Percentiles rank a stretch among this genome's conserved stretches.
Evolutionary conservation across 331 rosid genomes (phyloP).

Genomic region (Rosa hybrid): DNA sequence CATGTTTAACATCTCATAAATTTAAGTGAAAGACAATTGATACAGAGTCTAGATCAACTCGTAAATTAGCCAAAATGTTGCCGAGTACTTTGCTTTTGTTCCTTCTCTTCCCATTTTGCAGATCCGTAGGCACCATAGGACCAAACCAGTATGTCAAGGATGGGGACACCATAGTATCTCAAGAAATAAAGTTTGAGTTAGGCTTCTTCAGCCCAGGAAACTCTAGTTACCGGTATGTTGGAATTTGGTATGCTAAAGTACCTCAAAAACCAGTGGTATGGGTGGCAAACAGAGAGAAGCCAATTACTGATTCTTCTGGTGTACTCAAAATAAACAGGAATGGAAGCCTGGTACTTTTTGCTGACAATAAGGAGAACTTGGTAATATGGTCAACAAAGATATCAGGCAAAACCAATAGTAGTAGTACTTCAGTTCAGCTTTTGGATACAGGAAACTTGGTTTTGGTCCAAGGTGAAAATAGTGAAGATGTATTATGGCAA

Average conservation of each 20-base stretch:
- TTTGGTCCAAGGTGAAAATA: neutral
- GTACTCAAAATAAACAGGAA: constrained; percentile 29
- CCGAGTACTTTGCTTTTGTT: neutral
- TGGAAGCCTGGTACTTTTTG: constrained; percentile 35
- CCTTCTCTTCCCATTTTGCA: neutral
- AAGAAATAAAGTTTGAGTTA: constrained; percentile 7
- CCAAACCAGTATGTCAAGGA: neutral
- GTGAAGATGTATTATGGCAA: constrained; percentile 13
- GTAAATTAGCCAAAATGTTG: neutral
- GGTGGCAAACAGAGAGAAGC: constrained; percentile 62
- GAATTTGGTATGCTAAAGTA: constrained; percentile 50
- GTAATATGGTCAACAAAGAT: constrained; percentile 33
- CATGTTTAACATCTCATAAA: no score
- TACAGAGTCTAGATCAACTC: neutral
- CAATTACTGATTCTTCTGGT: constrained; percentile 39
- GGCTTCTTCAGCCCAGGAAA: constrained; percentile 57
- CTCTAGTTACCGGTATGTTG: constrained; percentile 44
- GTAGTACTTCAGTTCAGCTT: constrained; percentile 18
- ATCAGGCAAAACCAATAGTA: neutral
- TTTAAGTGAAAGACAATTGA: no score
- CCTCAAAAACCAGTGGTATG: constrained; percentile 39
- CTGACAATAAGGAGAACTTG: neutral
- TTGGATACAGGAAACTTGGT: constrained; percentile 45
- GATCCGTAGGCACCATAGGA: neutral
- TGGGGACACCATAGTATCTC: neutral